Conservation (phyloP, 257 asterid species). For the Handroanthus guayacan region DNA sequence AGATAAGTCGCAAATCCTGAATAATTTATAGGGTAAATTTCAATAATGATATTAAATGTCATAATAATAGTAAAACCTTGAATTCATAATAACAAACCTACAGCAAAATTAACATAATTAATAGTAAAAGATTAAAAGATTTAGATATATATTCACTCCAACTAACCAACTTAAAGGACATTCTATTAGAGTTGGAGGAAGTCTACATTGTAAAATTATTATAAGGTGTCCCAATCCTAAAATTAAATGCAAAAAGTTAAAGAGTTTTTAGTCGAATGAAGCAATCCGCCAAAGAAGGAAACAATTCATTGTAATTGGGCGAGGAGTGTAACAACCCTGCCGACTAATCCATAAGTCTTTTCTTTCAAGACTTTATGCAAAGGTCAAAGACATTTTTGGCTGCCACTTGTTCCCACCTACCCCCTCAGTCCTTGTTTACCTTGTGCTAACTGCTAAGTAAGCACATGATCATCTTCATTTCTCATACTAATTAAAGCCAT, state of each 20-base stretch:
- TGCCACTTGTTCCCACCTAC: conserved; percentile 48
- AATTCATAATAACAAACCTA: background rate
- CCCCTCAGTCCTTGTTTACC: conserved; percentile 23
- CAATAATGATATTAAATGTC: background rate
- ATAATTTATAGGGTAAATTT: background rate
- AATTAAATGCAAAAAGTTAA: background rate
- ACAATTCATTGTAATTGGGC: conserved; percentile 56
- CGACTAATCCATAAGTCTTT: conserved; percentile 52
- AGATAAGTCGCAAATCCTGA: background rate
- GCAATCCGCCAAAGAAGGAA: conserved; percentile 38
- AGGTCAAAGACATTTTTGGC: conserved; percentile 51
- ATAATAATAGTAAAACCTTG: background rate
- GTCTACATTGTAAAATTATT: background rate
- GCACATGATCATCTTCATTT: conserved; percentile 3
- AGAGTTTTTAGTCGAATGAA: conserved; percentile 32
- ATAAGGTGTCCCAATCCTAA: background rate
- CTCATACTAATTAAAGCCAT: background rate
- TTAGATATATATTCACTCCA: background rate
- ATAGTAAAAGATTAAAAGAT: background rate
- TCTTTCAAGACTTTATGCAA: conserved; percentile 38
- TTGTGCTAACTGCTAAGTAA: background rate
- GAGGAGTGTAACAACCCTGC: conserved; percentile 66
- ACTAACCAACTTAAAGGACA: too few relatives aligned
- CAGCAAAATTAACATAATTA: background rate
- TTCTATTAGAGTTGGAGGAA: background rate